These are phyloP conservation scores for Macrophomina phaseolina DNA, from an alignment of 2,329 filamentous ascomycete species.

Conservation along the genomic window DNA sequence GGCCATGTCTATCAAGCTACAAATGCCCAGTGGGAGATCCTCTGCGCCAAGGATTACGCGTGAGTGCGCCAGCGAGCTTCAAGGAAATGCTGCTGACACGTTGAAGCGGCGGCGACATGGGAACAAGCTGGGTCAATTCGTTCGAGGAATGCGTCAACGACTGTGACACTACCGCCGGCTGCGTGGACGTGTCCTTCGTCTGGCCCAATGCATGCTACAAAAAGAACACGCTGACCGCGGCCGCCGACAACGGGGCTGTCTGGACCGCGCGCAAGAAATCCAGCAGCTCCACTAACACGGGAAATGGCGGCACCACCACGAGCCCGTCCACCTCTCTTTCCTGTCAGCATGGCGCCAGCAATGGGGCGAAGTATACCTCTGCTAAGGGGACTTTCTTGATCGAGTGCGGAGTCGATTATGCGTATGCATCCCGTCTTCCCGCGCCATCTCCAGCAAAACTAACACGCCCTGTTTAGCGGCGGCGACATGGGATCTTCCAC, in stretches of 20 bases:
- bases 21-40: constrained; percentile 13
- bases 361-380: constrained; percentile 29
- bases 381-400: constrained; percentile 30
- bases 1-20: constrained; percentile 11
- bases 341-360: constrained; percentile 23
- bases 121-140: constrained; percentile 14
- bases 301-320: background rate
- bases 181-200: constrained; percentile 31
- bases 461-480: background rate
- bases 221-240: constrained; percentile 26
- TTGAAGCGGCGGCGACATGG: constrained; percentile 26
- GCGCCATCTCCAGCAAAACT: too few species aligned
- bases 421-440: background rate
- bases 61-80: background rate
- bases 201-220: constrained; percentile 32
- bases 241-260: background rate
- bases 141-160: constrained; percentile 29
- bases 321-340: background rate
- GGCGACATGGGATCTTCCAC: constrained; percentile 22
- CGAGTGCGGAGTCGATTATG: constrained; percentile 23
- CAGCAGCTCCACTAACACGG: background rate
- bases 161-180: constrained; percentile 30
- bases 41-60: constrained; percentile 12
- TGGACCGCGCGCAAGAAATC: background rate
- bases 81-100: background rate